Percentiles rank a stretch among this genome's conserved stretches.
phyloP scores from a whole-genome alignment of 352 stramenopile genomes.

The Globisporangium takayamanum region DNA sequence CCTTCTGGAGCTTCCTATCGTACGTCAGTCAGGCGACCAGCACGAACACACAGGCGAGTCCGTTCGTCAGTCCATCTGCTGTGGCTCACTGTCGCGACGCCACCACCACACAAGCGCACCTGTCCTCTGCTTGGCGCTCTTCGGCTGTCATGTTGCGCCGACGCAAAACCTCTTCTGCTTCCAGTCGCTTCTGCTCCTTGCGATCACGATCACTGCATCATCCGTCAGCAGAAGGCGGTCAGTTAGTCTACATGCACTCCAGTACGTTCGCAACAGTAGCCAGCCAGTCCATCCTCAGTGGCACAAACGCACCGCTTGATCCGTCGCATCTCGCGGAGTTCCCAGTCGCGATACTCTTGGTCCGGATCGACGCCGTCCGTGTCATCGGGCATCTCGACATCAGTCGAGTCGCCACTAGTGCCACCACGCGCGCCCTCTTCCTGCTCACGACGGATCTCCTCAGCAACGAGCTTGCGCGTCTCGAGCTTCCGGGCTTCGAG shows the following conservation, averaged over 20 bases:
- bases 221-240: neutral
- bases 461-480: slow-evolving; percentile 64
- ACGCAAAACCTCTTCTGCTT: slow-evolving; percentile 84
- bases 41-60: neutral
- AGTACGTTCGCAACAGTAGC: too few species aligned
- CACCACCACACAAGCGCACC: slow-evolving; percentile 27
- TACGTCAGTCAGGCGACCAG: neutral
- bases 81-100: neutral
- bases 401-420: slow-evolving; percentile 33
- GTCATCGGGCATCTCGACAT: slow-evolving; percentile 88
- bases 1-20: slow-evolving; percentile 74
- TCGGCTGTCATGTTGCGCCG: slow-evolving; percentile 95
- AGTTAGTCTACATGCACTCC: too few species aligned
- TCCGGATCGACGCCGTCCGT: slow-evolving; percentile 86
- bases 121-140: slow-evolving; percentile 91
- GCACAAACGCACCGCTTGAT: slow-evolving; percentile 69
- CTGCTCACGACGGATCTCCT: slow-evolving; percentile 69
- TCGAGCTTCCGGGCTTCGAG: slow-evolving; percentile 54
- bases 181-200: slow-evolving; percentile 66
- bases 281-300: neutral
- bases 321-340: slow-evolving; percentile 90
- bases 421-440: slow-evolving; percentile 32
- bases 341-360: slow-evolving; percentile 91
- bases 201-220: slow-evolving; percentile 72
- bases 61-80: neutral